These are phyloP conservation scores for Cyclocybe cylindracea DNA, from an alignment of 768 basidiomycete genomes.

Conservation along the genomic window DNA sequence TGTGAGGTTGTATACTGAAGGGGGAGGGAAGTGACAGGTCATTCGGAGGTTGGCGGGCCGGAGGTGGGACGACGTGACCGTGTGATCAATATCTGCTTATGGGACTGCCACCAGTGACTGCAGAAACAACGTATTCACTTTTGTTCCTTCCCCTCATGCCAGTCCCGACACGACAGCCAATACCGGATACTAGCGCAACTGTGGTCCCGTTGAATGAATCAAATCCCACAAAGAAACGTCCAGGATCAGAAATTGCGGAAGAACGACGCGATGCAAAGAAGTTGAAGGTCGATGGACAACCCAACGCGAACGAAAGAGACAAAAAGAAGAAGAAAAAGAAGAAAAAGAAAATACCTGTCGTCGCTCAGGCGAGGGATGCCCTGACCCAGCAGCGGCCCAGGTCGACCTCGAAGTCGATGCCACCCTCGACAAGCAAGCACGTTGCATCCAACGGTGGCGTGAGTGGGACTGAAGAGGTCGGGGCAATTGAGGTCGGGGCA, in stretches of 20 bases:
- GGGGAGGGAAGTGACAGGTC: too few species aligned
- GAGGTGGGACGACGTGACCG: too few species aligned
- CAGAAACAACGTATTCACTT: too few species aligned
- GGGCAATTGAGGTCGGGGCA: too few species aligned
- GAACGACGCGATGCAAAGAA: slow-evolving; percentile 32
- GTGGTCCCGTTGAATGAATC: slow-evolving; percentile 6
- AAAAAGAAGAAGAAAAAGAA: slow-evolving; percentile 39
- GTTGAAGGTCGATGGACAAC: slow-evolving; percentile 23
- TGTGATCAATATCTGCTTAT: too few species aligned
- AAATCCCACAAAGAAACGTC: slow-evolving; percentile 31
- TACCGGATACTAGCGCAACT: slow-evolving; percentile 28
- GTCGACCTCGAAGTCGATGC: slow-evolving; percentile 8
- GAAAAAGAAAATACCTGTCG: slow-evolving; percentile 37
- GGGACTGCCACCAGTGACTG: too few species aligned
- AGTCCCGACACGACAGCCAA: slow-evolving; percentile 34
- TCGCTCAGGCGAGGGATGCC: slow-evolving; percentile 15
- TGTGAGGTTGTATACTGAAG: too few species aligned
- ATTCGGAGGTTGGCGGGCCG: too few species aligned
- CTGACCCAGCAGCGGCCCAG: slow-evolving; percentile 3
- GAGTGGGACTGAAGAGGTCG: not conserved
- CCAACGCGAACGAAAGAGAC: slow-evolving; percentile 17
- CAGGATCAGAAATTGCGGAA: slow-evolving; percentile 25
- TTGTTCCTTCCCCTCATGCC: slow-evolving; percentile 6
- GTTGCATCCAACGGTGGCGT: not conserved
- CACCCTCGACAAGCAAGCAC: not conserved